Evolutionary conservation across 192 early-diverging fungal genomes (phyloP).

Genomic region (Backusella tuberculispora): DNA sequence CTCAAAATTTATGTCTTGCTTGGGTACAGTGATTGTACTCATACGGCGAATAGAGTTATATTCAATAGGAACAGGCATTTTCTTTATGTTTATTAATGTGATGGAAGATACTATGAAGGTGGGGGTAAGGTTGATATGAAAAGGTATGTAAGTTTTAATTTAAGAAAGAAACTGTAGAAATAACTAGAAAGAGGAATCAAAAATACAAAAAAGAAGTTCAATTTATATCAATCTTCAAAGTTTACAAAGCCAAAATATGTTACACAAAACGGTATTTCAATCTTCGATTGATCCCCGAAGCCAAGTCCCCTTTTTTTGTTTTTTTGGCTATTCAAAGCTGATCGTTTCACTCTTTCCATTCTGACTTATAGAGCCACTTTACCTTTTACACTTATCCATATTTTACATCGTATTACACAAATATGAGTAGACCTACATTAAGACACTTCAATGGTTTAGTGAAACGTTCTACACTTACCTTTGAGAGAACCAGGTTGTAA

Average conservation of each 20-base stretch:
- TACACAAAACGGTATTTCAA: conserved; percentile 5
- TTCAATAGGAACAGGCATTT: conserved; percentile 45
- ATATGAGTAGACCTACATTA: background rate
- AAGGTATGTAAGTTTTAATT: conserved; percentile 1
- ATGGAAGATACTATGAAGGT: background rate
- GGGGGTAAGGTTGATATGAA: conserved; percentile 1
- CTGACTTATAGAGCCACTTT: background rate
- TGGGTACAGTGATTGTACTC: conserved; percentile 39
- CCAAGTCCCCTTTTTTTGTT: conserved; percentile 7
- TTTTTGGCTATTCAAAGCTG: background rate
- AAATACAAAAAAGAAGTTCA: background rate
- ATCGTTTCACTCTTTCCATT: background rate
- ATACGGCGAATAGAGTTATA: conserved; percentile 32
- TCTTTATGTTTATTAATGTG: background rate
- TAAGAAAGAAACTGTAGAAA: conserved; percentile 16
- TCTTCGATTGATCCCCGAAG: background rate
- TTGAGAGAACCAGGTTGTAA: background rate
- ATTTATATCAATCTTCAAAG: conserved; percentile 9
- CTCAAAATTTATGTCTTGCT: conserved; percentile 45
- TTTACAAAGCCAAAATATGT: background rate
- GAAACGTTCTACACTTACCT: background rate
- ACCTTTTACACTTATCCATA: background rate
- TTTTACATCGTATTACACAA: conserved; percentile 8
- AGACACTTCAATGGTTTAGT: background rate
- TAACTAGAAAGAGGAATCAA: conserved; percentile 25